Evolutionary conservation across 371 early-diverging fungal species (phyloP).

Genomic region (Zopfochytrium polystomum): DNA sequence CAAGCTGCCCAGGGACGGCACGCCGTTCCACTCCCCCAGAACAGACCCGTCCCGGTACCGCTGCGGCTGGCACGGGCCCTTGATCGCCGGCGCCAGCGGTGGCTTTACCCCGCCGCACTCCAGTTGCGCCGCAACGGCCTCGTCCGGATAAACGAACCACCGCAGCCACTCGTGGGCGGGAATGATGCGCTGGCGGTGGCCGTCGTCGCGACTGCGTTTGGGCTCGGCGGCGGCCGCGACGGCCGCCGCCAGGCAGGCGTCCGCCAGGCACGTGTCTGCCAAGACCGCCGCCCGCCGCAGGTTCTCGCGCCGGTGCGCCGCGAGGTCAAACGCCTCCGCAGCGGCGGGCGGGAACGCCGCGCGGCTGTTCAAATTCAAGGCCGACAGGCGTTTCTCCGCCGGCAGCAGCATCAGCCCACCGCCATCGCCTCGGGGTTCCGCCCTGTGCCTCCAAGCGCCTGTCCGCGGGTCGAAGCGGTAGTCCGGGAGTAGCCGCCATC

Average conservation of each 20-base stretch:
- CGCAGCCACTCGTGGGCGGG: neutral
- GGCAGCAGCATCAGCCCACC: no score
- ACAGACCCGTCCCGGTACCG: neutral
- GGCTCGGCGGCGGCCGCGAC: neutral
- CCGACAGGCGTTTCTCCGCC: neutral
- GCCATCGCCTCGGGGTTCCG: no score
- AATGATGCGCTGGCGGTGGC: neutral
- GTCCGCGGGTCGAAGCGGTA: conserved; percentile 9
- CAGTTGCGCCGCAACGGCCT: neutral
- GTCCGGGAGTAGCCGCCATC: conserved; percentile 12
- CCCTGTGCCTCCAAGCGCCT: neutral
- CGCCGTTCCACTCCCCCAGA: neutral
- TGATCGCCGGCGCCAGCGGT: neutral
- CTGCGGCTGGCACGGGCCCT: neutral
- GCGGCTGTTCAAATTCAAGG: neutral
- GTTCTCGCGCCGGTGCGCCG: neutral
- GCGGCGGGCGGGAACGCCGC: neutral
- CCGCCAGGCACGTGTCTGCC: neutral
- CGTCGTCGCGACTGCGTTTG: no score
- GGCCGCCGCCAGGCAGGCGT: neutral
- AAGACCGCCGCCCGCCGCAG: neutral
- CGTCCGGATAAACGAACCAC: neutral
- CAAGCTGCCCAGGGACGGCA: neutral
- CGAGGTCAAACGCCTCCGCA: neutral
- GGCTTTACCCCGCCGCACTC: neutral